A percentile compares a stretch with the other conserved stretches of the same genome.
These are phyloP conservation scores for Marvania coccoides DNA, from an alignment of 139 green algal species.

Conservation along the genomic window DNA sequence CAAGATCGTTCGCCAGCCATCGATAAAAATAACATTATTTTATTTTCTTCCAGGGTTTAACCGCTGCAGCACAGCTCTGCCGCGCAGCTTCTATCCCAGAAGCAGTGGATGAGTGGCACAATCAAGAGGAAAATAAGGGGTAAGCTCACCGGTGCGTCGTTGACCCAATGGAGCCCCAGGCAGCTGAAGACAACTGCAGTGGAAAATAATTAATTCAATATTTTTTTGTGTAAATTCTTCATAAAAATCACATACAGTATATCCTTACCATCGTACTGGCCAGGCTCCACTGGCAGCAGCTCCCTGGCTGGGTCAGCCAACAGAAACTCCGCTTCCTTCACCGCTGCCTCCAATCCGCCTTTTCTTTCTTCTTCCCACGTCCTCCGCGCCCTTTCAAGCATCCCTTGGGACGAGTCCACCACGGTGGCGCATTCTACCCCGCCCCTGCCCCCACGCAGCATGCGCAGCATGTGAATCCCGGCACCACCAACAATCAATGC, in stretches of 20 bases:
- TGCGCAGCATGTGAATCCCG: constrained; percentile 37
- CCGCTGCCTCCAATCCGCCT: neutral
- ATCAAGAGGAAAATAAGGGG: neutral
- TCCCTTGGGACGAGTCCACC: constrained; percentile 45
- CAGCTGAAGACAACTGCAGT: constrained; percentile 56
- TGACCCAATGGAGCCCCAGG: constrained; percentile 78
- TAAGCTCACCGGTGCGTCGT: constrained; percentile 66
- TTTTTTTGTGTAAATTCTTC: neutral
- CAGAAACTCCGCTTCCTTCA: neutral
- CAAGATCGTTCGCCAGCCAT: neutral
- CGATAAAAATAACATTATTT: neutral
- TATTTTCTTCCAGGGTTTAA: constrained; percentile 10
- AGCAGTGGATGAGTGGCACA: neutral
- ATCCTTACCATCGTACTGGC: constrained; percentile 20
- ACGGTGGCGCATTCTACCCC: constrained; percentile 43
- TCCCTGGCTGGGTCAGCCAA: constrained; percentile 17
- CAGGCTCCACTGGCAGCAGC: constrained; percentile 28
- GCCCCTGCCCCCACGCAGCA: constrained; percentile 24
- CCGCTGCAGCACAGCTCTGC: neutral
- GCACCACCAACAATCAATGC: constrained; percentile 56
- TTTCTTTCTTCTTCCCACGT: neutral
- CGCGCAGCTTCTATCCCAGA: neutral
- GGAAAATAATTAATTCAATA: neutral
- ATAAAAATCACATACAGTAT: neutral
- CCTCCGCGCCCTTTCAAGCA: constrained; percentile 36